These are phyloP conservation scores for Kurtzmaniella cleridarum DNA, from an alignment of 805 yeast species.

Conservation along the genomic window DNA sequence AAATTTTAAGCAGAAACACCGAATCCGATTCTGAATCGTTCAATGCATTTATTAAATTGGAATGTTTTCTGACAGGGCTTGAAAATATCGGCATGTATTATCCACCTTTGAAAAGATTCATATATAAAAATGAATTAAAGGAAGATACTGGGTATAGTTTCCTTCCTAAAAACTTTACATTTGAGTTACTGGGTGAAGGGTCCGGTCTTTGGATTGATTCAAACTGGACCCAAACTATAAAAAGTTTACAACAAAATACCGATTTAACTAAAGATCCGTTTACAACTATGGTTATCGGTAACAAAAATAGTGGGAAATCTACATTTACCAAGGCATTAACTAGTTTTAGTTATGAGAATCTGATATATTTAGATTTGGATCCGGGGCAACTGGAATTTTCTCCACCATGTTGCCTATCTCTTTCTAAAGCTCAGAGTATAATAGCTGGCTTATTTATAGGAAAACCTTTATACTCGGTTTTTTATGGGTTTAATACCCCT, in stretches of 20 bases:
- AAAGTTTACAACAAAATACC: neutral
- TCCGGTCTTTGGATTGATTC: slow-evolving; percentile 12
- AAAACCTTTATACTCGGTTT: slow-evolving; percentile 13
- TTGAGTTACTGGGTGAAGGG: no score
- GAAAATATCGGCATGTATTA: slow-evolving; percentile 38
- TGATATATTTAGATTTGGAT: slow-evolving; percentile 67
- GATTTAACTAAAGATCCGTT: slow-evolving; percentile 10
- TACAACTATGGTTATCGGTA: slow-evolving; percentile 46
- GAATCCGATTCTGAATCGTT: slow-evolving; percentile 33
- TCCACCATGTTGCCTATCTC: slow-evolving; percentile 63
- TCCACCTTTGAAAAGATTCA: slow-evolving; percentile 41
- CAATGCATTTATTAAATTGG: slow-evolving; percentile 33
- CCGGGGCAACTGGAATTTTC: slow-evolving; percentile 87
- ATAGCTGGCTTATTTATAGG: slow-evolving; percentile 25
- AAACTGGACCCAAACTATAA: slow-evolving; percentile 7
- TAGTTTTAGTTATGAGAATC: slow-evolving; percentile 27
- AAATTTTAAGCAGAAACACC: slow-evolving; percentile 20
- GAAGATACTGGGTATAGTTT: slow-evolving; percentile 4
- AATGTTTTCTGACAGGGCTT: slow-evolving; percentile 37
- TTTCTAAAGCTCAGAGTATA: slow-evolving; percentile 30
- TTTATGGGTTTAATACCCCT: slow-evolving; percentile 66
- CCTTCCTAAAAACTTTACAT: no score
- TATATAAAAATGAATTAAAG: slow-evolving; percentile 12
- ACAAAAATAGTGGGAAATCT: slow-evolving; percentile 80
- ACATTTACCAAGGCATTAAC: slow-evolving; percentile 54